A percentile compares a stretch with the other conserved stretches of the same genome.
Conservation (phyloP, 1,284 basidiomycete species). For the Ganoderma multipileum region DNA sequence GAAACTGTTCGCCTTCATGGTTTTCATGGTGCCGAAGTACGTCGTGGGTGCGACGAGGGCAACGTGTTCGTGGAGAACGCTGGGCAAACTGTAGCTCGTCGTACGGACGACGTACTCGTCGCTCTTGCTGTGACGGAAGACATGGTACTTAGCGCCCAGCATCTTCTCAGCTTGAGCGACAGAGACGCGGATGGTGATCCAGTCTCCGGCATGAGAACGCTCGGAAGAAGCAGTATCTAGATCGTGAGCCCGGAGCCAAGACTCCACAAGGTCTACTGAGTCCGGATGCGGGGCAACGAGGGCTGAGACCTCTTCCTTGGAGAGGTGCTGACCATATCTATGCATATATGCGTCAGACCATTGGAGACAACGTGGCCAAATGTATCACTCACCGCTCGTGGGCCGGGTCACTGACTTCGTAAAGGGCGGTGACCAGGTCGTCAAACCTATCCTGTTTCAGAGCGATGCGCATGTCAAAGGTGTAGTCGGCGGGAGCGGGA, state of each 20-base stretch:
- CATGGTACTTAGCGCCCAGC: slow-evolving; percentile 58
- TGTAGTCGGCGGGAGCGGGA: slow-evolving; percentile 52
- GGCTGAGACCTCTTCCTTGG: slow-evolving; percentile 53
- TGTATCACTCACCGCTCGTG: slow-evolving; percentile 49
- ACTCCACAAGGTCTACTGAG: slow-evolving; percentile 53
- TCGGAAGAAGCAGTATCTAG: slow-evolving; percentile 44
- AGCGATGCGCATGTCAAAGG: slow-evolving; percentile 59
- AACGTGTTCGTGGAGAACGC: slow-evolving; percentile 55
- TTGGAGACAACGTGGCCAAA: neutral
- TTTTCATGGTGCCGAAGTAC: slow-evolving; percentile 59
- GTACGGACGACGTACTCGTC: slow-evolving; percentile 59
- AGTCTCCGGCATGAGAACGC: slow-evolving; percentile 57
- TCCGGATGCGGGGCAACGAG: slow-evolving; percentile 60
- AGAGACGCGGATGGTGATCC: slow-evolving; percentile 61
- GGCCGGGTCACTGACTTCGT: slow-evolving; percentile 66
- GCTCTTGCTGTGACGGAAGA: slow-evolving; percentile 56
- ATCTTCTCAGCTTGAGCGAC: slow-evolving; percentile 63
- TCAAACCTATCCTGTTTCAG: slow-evolving; percentile 60
- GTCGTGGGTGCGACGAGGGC: slow-evolving; percentile 65
- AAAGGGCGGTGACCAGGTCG: slow-evolving; percentile 56
- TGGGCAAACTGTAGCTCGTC: slow-evolving; percentile 60
- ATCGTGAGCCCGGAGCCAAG: slow-evolving; percentile 62
- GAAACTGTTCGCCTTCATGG: slow-evolving; percentile 54
- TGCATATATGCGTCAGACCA: neutral
- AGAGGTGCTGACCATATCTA: slow-evolving; percentile 58